phyloP scores from a whole-genome alignment of 768 basidiomycete species.

The Rhizopogon sp. region DNA sequence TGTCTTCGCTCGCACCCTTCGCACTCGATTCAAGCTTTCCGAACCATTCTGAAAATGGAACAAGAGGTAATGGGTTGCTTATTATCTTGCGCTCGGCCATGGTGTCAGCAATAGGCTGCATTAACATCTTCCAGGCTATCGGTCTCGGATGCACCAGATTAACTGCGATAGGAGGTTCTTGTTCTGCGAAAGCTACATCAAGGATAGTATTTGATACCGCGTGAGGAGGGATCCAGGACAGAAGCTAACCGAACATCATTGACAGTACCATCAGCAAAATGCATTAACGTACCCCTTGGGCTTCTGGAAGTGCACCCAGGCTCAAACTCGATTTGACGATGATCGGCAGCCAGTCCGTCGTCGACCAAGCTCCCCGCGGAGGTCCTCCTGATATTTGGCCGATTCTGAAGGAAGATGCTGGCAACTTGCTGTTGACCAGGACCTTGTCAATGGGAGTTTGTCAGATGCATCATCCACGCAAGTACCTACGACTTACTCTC shows the following conservation, averaged over 20 bases:
- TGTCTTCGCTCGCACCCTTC: conserved; percentile 2
- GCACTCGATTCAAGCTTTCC: conserved; percentile 16
- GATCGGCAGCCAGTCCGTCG: conserved; percentile 15
- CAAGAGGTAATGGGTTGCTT: conserved; percentile 18
- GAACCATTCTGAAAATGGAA: conserved; percentile 31
- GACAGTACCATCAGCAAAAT: conserved; percentile 22
- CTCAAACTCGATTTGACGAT: conserved; percentile 30
- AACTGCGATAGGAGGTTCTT: conserved; percentile 11
- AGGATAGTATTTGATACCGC: conserved; percentile 20
- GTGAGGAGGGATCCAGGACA: not conserved
- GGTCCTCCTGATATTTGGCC: conserved; percentile 32
- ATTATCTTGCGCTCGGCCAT: conserved; percentile 9
- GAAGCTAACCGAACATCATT: conserved; percentile 17
- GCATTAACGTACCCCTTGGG: conserved; percentile 20
- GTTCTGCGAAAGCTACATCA: conserved; percentile 20
- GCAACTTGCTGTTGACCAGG: conserved; percentile 21
- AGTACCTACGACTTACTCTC: not conserved
- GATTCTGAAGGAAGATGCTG: conserved; percentile 25
- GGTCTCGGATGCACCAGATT: conserved; percentile 14
- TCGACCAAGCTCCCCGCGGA: conserved; percentile 29
- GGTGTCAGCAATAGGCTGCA: conserved; percentile 19
- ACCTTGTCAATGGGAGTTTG: conserved; percentile 7
- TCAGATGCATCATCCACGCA: conserved; percentile 1
- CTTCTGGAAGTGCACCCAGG: conserved; percentile 26
- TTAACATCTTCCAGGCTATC: conserved; percentile 14